Evolutionary conservation across 768 basidiomycete species (phyloP).

Genomic region (Phaffia australis): DNA sequence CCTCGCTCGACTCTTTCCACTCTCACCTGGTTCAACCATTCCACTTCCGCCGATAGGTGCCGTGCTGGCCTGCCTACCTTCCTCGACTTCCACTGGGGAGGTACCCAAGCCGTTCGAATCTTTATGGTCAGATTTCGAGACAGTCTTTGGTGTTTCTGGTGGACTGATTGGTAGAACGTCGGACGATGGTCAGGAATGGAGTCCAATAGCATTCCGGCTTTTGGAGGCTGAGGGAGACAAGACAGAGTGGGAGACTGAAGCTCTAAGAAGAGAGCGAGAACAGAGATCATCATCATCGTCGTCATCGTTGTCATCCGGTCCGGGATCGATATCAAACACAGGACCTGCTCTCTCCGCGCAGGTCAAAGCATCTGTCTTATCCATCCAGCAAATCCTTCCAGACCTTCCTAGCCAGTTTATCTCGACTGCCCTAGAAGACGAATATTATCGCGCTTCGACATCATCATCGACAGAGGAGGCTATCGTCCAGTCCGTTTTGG

Average conservation of each 20-base stretch:
- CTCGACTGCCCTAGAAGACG: neutral
- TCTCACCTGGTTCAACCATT: neutral
- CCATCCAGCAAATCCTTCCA: slow-evolving; percentile 8
- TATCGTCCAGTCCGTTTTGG: slow-evolving; percentile 12
- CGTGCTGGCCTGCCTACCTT: no score
- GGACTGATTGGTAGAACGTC: neutral
- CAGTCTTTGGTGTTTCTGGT: slow-evolving; percentile 12
- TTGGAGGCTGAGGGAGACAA: slow-evolving; percentile 15
- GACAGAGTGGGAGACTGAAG: no score
- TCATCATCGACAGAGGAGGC: slow-evolving; percentile 6
- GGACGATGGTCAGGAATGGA: slow-evolving; percentile 4
- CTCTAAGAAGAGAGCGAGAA: no score
- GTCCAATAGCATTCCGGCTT: slow-evolving; percentile 12
- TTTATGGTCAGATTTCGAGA: slow-evolving; percentile 20
- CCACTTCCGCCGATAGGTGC: no score
- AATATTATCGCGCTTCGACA: neutral
- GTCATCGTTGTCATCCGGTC: no score
- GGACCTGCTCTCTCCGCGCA: no score
- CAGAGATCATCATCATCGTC: no score
- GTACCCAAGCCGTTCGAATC: neutral
- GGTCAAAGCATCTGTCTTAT: neutral
- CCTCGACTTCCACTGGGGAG: no score
- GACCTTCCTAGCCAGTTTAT: slow-evolving; percentile 7
- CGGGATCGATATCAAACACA: no score
- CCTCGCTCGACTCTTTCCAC: neutral